Evolutionary conservation across 331 rosid species (phyloP).

Genomic region (Dryas integrifolia): DNA sequence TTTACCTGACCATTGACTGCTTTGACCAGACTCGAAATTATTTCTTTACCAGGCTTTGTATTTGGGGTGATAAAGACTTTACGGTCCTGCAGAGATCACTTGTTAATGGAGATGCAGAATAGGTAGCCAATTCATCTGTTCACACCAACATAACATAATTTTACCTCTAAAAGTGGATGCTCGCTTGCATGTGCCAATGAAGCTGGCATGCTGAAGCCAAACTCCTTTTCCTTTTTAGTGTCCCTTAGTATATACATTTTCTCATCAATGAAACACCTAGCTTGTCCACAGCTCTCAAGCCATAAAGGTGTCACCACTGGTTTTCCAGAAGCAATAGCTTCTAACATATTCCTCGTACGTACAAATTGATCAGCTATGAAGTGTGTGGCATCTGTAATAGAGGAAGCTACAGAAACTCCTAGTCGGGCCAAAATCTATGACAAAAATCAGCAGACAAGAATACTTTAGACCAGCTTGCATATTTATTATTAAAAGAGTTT

Average conservation of each 20-base stretch:
- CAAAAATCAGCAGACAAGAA: conserved; percentile 31
- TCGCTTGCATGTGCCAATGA: conserved; percentile 66
- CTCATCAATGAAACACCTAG: conserved; percentile 85
- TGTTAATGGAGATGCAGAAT: conserved; percentile 15
- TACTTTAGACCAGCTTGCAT: conserved; percentile 22
- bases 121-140: conserved; percentile 24
- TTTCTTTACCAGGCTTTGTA: conserved; percentile 81
- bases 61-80: conserved; percentile 78
- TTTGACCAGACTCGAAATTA: conserved; percentile 58
- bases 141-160: conserved; percentile 11
- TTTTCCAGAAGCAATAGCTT: conserved; percentile 87
- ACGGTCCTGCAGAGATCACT: conserved; percentile 56
- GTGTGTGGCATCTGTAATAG: conserved; percentile 86
- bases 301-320: conserved; percentile 89
- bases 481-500: conserved; percentile 4
- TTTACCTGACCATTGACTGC: conserved; percentile 80
- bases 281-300: conserved; percentile 95
- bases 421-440: conserved; percentile 67
- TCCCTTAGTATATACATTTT: conserved; percentile 72
- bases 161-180: conserved; percentile 71
- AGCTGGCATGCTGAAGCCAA: conserved; percentile 79
- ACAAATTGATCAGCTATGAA: conserved; percentile 84
- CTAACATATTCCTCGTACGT: conserved; percentile 89
- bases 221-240: conserved; percentile 81
- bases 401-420: conserved; percentile 62